Percentiles rank a stretch among this genome's conserved stretches.
Conservation (phyloP, 2,329 filamentous ascomycete species). For the Claviceps digitariae region DNA sequence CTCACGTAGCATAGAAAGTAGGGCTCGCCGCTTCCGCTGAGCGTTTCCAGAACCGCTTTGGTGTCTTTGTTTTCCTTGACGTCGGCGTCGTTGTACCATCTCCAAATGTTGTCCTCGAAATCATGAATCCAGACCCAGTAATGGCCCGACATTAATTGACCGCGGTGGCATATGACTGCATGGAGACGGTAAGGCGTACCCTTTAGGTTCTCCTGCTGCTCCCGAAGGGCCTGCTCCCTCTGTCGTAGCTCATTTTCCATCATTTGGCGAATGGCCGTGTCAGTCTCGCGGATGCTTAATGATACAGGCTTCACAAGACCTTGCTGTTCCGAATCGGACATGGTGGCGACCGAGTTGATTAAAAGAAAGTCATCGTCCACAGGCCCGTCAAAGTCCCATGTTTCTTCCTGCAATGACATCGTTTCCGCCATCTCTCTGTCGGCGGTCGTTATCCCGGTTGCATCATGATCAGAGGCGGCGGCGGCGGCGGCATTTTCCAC, state of each 20-base stretch:
- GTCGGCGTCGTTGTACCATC: slow-evolving; percentile 82
- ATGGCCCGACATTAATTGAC: slow-evolving; percentile 61
- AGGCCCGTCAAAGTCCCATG: slow-evolving; percentile 25
- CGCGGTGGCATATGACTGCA: slow-evolving; percentile 84
- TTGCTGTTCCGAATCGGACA: neutral
- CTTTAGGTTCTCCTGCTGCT: slow-evolving; percentile 35
- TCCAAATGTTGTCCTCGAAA: slow-evolving; percentile 70
- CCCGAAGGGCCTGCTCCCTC: slow-evolving; percentile 15
- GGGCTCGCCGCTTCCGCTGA: slow-evolving; percentile 59
- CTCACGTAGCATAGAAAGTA: slow-evolving; percentile 77
- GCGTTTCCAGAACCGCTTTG: slow-evolving; percentile 53
- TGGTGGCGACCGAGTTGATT: slow-evolving; percentile 10
- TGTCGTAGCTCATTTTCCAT: slow-evolving; percentile 26
- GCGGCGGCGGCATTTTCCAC: slow-evolving; percentile 4
- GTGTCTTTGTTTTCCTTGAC: slow-evolving; percentile 57
- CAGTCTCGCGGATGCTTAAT: slow-evolving; percentile 12
- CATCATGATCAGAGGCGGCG: neutral
- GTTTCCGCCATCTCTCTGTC: neutral
- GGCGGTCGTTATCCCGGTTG: neutral
- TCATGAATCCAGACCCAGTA: slow-evolving; percentile 97
- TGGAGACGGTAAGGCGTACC: slow-evolving; percentile 69
- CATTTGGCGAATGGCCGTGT: slow-evolving; percentile 27
- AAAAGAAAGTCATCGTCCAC: slow-evolving; percentile 23
- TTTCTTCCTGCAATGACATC: slow-evolving; percentile 11
- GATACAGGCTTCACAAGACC: slow-evolving; percentile 5